These are phyloP conservation scores for Sesbania bispinosa DNA, from an alignment of 306 rosid genomes.

Conservation along the genomic window DNA sequence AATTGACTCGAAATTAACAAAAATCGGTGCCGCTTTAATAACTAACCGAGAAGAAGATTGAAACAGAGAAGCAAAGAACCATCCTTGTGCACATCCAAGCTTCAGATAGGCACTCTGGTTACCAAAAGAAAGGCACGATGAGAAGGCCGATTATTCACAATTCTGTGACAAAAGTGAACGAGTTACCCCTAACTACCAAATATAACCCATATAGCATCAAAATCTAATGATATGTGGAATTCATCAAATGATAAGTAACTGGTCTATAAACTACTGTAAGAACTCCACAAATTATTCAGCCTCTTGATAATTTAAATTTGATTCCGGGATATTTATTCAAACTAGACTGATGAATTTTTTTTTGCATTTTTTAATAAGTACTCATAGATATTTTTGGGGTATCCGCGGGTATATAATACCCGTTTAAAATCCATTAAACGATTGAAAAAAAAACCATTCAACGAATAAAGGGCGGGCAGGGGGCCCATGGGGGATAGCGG, in stretches of 20 bases:
- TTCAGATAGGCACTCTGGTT: constrained; percentile 71
- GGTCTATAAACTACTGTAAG: neutral
- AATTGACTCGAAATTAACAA: neutral
- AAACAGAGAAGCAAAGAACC: constrained; percentile 59
- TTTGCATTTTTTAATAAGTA: too few relatives aligned
- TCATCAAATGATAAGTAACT: constrained; percentile 20
- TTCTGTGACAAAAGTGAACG: neutral
- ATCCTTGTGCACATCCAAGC: constrained; percentile 89
- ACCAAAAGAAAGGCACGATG: constrained; percentile 16
- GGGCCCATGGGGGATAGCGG: too few relatives aligned
- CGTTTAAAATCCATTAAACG: too few relatives aligned
- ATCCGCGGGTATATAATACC: too few relatives aligned
- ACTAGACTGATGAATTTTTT: too few relatives aligned
- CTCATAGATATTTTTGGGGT: too few relatives aligned
- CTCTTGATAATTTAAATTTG: neutral
- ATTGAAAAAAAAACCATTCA: too few relatives aligned
- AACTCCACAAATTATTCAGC: neutral
- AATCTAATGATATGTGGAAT: neutral
- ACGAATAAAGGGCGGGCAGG: too few relatives aligned
- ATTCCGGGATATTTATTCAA: neutral
- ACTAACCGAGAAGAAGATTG: constrained; percentile 70
- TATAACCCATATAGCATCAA: neutral
- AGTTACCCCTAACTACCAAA: neutral
- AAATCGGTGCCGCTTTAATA: neutral
- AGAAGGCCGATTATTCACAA: neutral